phyloP scores from a whole-genome alignment of 306 rosid genomes.

The Elaeagnus macrophylla region DNA sequence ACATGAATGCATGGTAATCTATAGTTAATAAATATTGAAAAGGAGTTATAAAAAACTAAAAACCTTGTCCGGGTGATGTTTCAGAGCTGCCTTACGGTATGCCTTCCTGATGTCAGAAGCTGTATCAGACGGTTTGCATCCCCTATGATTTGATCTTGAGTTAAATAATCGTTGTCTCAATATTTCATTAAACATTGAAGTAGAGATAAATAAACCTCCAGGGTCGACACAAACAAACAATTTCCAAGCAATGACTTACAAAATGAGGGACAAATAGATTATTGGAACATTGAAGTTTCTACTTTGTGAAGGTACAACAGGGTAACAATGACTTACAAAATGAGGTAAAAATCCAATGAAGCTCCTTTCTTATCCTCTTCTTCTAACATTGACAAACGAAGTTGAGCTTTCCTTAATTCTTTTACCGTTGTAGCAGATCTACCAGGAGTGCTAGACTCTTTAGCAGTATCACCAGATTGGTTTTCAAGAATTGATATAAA shows the following conservation, averaged over 20 bases:
- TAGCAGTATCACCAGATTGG: conserved; percentile 47
- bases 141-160: no score
- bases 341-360: conserved; percentile 70
- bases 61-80: conserved; percentile 37
- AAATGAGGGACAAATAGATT: conserved; percentile 70
- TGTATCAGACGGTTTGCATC: conserved; percentile 18
- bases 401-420: conserved; percentile 58
- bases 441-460: conserved; percentile 32
- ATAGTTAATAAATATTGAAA: neutral
- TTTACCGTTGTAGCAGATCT: conserved; percentile 44
- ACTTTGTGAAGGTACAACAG: no score
- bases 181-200: neutral
- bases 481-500: conserved; percentile 47
- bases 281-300: no score
- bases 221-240: neutral
- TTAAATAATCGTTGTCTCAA: no score
- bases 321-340: conserved; percentile 53
- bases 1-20: neutral
- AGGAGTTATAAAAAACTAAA: conserved; percentile 1
- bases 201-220: neutral
- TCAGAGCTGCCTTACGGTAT: conserved; percentile 29
- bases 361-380: conserved; percentile 54
- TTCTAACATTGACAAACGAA: conserved; percentile 47
- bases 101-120: conserved; percentile 26
- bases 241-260: conserved; percentile 43